Percentiles rank a stretch among this genome's conserved stretches.
Conservation (phyloP, 352 stramenopile genomes). For the Globisporangium paroecandrum region DNA sequence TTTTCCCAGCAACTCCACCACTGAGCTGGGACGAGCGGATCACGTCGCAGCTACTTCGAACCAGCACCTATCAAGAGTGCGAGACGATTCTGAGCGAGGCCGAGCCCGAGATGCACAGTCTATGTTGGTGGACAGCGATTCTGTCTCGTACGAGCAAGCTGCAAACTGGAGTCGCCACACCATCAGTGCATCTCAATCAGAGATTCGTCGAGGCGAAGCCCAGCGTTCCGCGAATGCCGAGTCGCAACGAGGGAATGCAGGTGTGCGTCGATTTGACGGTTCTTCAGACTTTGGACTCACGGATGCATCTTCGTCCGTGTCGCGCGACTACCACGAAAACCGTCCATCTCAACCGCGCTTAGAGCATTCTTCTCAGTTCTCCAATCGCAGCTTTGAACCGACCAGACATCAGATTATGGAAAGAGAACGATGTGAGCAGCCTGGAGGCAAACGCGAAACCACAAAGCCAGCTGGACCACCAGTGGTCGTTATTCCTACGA, state of each 20-base stretch:
- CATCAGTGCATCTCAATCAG: neutral
- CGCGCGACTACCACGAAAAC: neutral
- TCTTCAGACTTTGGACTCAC: neutral
- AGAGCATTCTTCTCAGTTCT: neutral
- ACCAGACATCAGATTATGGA: neutral
- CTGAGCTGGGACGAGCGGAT: neutral
- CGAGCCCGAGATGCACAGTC: neutral
- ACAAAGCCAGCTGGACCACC: neutral
- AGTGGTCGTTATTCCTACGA: conserved; percentile 1
- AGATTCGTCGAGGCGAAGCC: neutral
- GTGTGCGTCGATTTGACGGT: neutral
- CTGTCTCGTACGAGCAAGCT: neutral
- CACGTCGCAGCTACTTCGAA: neutral
- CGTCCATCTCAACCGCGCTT: neutral
- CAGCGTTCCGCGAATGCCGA: neutral
- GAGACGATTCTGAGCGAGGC: neutral
- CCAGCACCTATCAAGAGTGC: neutral
- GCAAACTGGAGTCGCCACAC: conserved; percentile 4
- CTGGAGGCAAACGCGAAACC: neutral
- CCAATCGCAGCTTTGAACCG: neutral
- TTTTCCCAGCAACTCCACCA: neutral
- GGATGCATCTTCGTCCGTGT: neutral
- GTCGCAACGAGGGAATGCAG: neutral
- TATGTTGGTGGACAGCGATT: neutral
- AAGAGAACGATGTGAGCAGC: neutral